phyloP scores from a whole-genome alignment of 768 basidiomycete genomes.

The Mycena leptocephala region DNA sequence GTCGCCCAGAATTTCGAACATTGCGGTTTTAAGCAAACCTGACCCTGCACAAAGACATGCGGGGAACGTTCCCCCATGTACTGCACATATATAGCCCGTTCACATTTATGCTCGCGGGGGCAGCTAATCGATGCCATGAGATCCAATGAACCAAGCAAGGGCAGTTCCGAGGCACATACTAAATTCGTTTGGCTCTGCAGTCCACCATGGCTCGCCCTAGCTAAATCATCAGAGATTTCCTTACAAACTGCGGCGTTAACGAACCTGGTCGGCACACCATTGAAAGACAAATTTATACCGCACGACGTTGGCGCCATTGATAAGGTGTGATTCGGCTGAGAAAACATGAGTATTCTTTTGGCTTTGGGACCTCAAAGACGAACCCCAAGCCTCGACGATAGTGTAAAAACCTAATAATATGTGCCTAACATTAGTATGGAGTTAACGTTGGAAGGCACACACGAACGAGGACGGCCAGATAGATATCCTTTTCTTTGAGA shows the following conservation, averaged over 20 bases:
- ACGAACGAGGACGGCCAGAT: slow-evolving; percentile 10
- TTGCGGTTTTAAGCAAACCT: not conserved
- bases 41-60: not conserved
- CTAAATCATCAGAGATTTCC: not conserved
- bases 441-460: not conserved
- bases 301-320: not conserved
- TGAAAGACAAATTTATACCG: slow-evolving; percentile 20
- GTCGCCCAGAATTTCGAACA: slow-evolving; percentile 4
- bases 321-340: not conserved
- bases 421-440: not conserved
- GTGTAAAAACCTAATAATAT: slow-evolving; percentile 2
- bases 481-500: not conserved
- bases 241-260: not conserved
- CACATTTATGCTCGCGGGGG: not conserved
- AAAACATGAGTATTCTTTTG: not conserved
- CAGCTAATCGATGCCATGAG: not conserved
- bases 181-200: not conserved
- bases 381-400: slow-evolving; percentile 15
- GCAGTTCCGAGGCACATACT: too few relatives aligned
- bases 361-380: not conserved
- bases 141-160: not conserved
- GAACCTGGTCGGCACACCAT: slow-evolving; percentile 8
- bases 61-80: not conserved
- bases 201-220: slow-evolving; percentile 25
- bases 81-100: not conserved